phyloP scores from a whole-genome alignment of 352 stramenopile species.

The Phytophthora pistaciae region DNA sequence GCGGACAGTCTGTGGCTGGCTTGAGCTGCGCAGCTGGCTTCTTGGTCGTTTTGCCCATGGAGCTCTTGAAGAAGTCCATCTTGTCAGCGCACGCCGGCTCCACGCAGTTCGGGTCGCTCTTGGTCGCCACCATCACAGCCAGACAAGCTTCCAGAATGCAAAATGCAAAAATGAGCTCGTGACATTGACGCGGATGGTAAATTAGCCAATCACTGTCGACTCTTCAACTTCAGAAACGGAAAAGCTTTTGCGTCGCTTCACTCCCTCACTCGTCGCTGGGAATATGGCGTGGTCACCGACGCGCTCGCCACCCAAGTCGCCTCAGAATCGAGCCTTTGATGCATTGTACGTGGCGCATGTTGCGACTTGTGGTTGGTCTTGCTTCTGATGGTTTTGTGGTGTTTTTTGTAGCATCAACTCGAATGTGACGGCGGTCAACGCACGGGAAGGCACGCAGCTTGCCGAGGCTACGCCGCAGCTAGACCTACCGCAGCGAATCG shows the following conservation, averaged over 20 bases:
- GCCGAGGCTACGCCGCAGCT: constrained; percentile 79
- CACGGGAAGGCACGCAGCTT: constrained; percentile 77
- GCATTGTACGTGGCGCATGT: constrained; percentile 22
- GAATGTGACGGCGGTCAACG: constrained; percentile 66
- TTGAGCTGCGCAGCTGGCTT: constrained; percentile 20
- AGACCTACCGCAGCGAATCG: constrained; percentile 82
- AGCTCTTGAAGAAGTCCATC: constrained; percentile 85
- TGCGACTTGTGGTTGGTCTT: neutral
- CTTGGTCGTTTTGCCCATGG: constrained; percentile 57
- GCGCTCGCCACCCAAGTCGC: constrained; percentile 62
- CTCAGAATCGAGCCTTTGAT: constrained; percentile 34
- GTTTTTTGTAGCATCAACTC: constrained; percentile 50
- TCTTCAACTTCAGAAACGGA: constrained; percentile 36
- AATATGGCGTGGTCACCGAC: constrained; percentile 32
- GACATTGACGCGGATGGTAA: constrained; percentile 1
- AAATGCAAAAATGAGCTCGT: constrained; percentile 15
- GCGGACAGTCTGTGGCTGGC: constrained; percentile 67
- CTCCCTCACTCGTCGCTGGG: neutral
- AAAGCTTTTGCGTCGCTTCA: constrained; percentile 8
- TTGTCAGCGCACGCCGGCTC: constrained; percentile 89
- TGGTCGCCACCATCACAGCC: constrained; percentile 40
- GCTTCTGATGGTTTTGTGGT: constrained; percentile 10
- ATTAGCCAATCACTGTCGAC: neutral
- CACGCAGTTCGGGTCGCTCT: constrained; percentile 85
- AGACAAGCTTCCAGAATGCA: constrained; percentile 16